phyloP scores from a whole-genome alignment of 257 asterid species.

The Jasminum sambac region DNA sequence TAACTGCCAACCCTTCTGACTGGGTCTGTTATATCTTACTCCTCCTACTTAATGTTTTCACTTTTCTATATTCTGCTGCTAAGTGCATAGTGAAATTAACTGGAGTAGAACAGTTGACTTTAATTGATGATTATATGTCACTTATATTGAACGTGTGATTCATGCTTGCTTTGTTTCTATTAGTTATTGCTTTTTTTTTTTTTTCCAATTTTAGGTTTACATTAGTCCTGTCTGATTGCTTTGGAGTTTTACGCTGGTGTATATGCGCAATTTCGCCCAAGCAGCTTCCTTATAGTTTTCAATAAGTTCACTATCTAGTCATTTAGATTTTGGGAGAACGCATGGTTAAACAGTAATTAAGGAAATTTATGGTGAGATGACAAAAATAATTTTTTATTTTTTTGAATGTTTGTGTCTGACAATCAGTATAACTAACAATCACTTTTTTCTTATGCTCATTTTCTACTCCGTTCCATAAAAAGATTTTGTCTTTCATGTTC shows the following conservation, averaged over 20 bases:
- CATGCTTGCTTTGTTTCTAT: background rate
- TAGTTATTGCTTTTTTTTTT: background rate
- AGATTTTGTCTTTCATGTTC: background rate
- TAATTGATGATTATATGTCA: background rate
- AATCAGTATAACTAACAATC: no score
- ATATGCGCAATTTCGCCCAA: background rate
- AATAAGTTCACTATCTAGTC: background rate
- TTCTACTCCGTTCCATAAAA: background rate
- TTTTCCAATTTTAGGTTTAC: background rate
- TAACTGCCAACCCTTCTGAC: conserved; percentile 84
- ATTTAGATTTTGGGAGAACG: background rate
- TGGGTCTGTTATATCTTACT: conserved; percentile 52
- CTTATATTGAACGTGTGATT: background rate
- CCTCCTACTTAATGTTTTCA: background rate
- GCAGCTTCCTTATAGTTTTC: background rate
- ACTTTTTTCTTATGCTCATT: no score
- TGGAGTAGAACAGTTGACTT: background rate
- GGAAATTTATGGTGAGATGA: no score
- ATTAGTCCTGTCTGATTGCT: background rate
- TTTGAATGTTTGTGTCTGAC: background rate
- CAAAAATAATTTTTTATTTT: background rate
- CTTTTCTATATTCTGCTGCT: background rate
- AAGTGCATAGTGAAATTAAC: background rate
- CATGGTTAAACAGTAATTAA: no score
- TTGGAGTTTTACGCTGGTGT: background rate